Percentiles rank a stretch among this genome's conserved stretches.
phyloP scores from a whole-genome alignment of 2,329 filamentous ascomycete genomes.

The Aspergillus hortae region DNA sequence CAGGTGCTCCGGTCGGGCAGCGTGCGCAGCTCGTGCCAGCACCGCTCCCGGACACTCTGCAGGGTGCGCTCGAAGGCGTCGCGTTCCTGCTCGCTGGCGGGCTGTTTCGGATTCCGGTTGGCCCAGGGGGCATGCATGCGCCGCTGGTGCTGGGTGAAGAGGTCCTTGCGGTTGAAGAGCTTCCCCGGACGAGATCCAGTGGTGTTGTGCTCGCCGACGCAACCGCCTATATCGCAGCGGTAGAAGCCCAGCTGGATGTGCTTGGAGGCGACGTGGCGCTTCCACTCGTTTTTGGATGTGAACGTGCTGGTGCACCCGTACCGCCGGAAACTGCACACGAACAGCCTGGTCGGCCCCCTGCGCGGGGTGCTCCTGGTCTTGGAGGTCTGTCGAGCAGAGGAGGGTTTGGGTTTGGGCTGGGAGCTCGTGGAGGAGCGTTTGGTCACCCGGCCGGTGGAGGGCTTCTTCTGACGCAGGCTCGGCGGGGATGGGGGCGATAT shows the following conservation, averaged over 20 bases:
- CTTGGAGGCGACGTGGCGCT: conserved; percentile 77
- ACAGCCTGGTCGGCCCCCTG: conserved; percentile 31
- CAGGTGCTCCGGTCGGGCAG: conserved; percentile 62
- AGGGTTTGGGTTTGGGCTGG: conserved; percentile 6
- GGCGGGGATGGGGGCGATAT: background rate
- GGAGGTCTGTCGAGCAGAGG: conserved; percentile 5
- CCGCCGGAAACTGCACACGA: conserved; percentile 72
- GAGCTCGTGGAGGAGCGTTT: background rate
- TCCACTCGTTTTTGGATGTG: conserved; percentile 89
- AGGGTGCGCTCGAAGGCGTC: conserved; percentile 51
- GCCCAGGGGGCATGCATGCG: conserved; percentile 72
- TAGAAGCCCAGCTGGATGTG: conserved; percentile 74
- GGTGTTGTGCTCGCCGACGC: conserved; percentile 30
- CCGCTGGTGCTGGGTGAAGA: conserved; percentile 82
- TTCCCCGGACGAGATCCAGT: conserved; percentile 43
- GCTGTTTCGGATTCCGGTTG: conserved; percentile 24
- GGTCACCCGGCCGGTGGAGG: background rate
- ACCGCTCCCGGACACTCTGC: conserved; percentile 54
- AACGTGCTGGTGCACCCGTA: conserved; percentile 75
- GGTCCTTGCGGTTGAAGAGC: conserved; percentile 86
- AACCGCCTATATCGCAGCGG: conserved; percentile 66
- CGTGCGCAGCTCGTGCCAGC: conserved; percentile 58
- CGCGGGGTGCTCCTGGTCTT: conserved; percentile 7
- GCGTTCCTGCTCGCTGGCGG: conserved; percentile 28
- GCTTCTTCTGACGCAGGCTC: background rate